phyloP scores from a whole-genome alignment of 352 stramenopile genomes.

The Globisporangium solare region DNA sequence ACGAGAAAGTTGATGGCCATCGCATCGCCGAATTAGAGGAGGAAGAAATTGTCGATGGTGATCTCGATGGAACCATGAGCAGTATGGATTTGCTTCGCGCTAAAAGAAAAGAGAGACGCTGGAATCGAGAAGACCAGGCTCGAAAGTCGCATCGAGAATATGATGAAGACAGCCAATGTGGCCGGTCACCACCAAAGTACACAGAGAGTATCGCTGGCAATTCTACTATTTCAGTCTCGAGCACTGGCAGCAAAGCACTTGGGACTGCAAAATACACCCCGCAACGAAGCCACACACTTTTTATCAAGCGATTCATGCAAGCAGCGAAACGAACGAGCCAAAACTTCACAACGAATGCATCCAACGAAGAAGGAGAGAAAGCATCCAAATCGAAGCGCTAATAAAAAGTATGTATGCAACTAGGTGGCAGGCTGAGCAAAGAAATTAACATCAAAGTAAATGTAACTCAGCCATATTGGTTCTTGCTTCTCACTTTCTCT shows the following conservation, averaged over 20 bases:
- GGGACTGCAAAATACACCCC: slow-evolving; percentile 59
- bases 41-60: slow-evolving; percentile 29
- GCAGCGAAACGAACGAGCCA: slow-evolving; percentile 19
- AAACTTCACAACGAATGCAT: background rate
- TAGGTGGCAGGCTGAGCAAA: background rate
- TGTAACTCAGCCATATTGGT: too few species aligned
- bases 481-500: too few species aligned
- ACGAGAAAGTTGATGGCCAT: slow-evolving; percentile 4
- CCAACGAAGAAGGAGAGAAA: background rate
- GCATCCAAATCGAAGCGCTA: background rate
- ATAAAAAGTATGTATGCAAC: slow-evolving; percentile 5
- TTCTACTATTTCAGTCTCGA: slow-evolving; percentile 17
- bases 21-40: slow-evolving; percentile 34
- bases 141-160: background rate
- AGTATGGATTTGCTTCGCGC: slow-evolving; percentile 10
- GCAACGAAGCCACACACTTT: slow-evolving; percentile 40
- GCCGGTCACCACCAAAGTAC: slow-evolving; percentile 13
- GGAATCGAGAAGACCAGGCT: slow-evolving; percentile 8
- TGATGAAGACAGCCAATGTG: slow-evolving; percentile 15
- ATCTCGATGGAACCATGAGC: slow-evolving; percentile 6
- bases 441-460: too few species aligned
- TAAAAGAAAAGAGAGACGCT: slow-evolving; percentile 4
- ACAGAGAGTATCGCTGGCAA: slow-evolving; percentile 30
- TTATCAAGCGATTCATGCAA: slow-evolving; percentile 55
- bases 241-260: slow-evolving; percentile 17